Evolutionary conservation across 2,329 filamentous ascomycete genomes (phyloP).

Genomic region (Rhynchosporium secalis): DNA sequence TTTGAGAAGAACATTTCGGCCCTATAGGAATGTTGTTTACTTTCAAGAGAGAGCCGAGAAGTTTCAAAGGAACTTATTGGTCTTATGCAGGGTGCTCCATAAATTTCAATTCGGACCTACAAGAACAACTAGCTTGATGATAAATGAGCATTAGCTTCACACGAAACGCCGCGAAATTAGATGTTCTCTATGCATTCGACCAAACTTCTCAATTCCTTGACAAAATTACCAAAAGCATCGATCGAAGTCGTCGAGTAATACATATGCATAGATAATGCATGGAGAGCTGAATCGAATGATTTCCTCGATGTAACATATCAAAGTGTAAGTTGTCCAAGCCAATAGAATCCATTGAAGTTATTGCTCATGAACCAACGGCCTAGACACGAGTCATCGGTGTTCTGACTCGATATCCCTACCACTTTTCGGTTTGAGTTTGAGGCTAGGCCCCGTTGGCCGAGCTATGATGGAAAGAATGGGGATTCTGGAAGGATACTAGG

Average conservation of each 20-base stretch:
- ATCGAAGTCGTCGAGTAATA: constrained; percentile 13
- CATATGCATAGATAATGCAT: constrained; percentile 5
- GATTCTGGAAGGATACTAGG: constrained; percentile 13
- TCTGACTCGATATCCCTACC: constrained; percentile 17
- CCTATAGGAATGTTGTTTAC: not conserved
- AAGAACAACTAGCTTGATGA: not conserved
- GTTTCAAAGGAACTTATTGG: not conserved
- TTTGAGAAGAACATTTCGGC: not conserved
- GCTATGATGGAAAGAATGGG: constrained; percentile 14
- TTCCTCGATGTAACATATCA: not conserved
- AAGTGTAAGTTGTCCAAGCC: not conserved
- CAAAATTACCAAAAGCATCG: constrained; percentile 1
- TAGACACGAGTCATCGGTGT: constrained; percentile 7
- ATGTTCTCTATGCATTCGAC: constrained; percentile 3
- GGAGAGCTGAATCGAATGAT: constrained; percentile 4
- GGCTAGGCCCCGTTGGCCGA: not conserved
- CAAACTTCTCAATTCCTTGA: constrained; percentile 14
- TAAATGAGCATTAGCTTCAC: not conserved
- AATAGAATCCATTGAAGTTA: not conserved
- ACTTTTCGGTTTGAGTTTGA: not conserved
- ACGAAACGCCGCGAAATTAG: not conserved
- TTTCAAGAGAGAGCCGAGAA: not conserved
- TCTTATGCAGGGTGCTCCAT: not conserved
- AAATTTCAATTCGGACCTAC: not conserved
- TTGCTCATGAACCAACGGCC: not conserved